Evolutionary conservation across 208 protist genomes (phyloP).

Genomic region (Tetramitus jugosus): DNA sequence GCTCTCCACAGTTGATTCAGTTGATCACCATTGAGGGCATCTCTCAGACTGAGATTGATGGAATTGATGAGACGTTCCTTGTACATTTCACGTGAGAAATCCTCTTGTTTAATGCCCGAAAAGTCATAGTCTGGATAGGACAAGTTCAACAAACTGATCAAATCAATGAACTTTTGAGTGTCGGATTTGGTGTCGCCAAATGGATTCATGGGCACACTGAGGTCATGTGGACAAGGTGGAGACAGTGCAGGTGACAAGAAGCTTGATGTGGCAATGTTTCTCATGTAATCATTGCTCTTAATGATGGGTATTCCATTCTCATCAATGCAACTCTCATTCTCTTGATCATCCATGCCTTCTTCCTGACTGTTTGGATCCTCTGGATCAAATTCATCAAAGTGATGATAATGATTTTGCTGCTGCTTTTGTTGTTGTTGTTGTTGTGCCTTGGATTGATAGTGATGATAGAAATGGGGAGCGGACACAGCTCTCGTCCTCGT

Average conservation of each 20-base stretch:
- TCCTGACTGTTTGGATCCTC: background rate
- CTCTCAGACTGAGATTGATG: background rate
- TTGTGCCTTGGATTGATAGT: too few species aligned
- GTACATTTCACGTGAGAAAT: background rate
- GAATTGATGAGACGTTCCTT: background rate
- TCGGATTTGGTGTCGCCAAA: background rate
- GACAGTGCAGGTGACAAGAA: background rate
- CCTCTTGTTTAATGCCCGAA: background rate
- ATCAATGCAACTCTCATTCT: background rate
- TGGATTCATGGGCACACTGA: background rate
- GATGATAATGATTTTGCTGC: background rate
- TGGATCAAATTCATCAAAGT: background rate
- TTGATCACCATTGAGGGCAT: background rate
- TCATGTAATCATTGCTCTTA: background rate
- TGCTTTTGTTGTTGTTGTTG: background rate
- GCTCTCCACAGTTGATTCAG: background rate
- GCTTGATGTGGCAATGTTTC: too few species aligned
- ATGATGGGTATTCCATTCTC: background rate
- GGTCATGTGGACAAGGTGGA: background rate
- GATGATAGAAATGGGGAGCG: too few species aligned
- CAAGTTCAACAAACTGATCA: constrained; percentile 9
- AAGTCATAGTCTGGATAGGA: constrained; percentile 27
- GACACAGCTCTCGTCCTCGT: too few species aligned
- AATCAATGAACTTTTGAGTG: background rate
- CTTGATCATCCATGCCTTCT: background rate